phyloP scores from a whole-genome alignment of 345 rosid species.

The Euphorbia tirucalli region DNA sequence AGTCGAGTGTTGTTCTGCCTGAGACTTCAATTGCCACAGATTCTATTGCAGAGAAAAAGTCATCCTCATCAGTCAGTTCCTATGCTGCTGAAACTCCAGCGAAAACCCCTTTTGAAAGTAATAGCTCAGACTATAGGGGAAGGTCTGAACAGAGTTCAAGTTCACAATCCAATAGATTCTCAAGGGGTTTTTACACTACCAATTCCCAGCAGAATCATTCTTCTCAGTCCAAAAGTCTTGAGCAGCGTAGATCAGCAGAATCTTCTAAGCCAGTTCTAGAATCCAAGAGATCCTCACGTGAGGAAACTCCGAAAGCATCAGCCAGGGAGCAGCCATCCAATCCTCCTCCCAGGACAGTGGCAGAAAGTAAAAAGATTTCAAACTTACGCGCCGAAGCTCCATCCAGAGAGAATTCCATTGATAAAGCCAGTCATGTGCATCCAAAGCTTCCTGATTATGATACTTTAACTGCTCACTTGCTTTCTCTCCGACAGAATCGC shows the following conservation, averaged over 20 bases:
- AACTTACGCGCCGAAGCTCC: slow-evolving; percentile 19
- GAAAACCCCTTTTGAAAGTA: slow-evolving; percentile 14
- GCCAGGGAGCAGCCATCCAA: slow-evolving; percentile 30
- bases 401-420: slow-evolving; percentile 30
- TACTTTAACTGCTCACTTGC: slow-evolving; percentile 49
- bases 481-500: slow-evolving; percentile 46
- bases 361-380: slow-evolving; percentile 25
- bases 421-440: slow-evolving; percentile 67
- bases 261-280: slow-evolving; percentile 14
- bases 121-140: slow-evolving; percentile 17
- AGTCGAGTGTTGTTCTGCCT: slow-evolving; percentile 23
- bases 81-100: slow-evolving; percentile 18
- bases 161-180: slow-evolving; percentile 12
- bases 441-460: slow-evolving; percentile 94
- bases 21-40: slow-evolving; percentile 17
- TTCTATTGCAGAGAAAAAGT: slow-evolving; percentile 17
- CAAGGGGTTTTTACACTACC: slow-evolving; percentile 17
- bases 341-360: slow-evolving; percentile 27
- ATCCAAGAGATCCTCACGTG: slow-evolving; percentile 22
- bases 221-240: slow-evolving; percentile 21
- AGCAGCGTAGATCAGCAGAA: slow-evolving; percentile 21
- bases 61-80: slow-evolving; percentile 21
- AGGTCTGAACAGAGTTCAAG: slow-evolving; percentile 8
- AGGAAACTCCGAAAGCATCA: slow-evolving; percentile 24
- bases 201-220: slow-evolving; percentile 12